Evolutionary conservation across 2,329 filamentous ascomycete species (phyloP), one percentile per base, ranked within the genome.

Genomic region (Cercospora zeina): DNA sequence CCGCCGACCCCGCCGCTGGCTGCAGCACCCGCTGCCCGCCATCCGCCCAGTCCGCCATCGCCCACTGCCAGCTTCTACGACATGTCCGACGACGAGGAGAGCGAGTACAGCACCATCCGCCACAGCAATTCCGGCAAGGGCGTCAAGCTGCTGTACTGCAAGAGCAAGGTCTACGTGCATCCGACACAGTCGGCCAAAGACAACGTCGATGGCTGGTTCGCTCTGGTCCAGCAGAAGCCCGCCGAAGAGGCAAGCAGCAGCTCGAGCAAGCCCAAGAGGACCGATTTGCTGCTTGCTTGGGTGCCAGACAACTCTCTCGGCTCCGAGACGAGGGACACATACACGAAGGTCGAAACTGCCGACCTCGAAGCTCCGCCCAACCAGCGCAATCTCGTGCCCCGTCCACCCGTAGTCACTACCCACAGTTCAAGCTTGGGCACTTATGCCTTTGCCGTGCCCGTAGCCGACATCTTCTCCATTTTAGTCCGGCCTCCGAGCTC

Each of bases 101-200:
- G 89, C 69, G 95, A 90, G 49, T 99, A 99, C 79, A 90, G 96
- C 75, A 97, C 92, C 16, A 91, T 99, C 72, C 89, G 91, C 4
- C 90, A 96, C 73, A 85, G 86, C 3, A 85, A 85, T 45, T 64
- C 34, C 4, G 55, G 47, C 14, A 86, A 86, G 67, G 95, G 93
- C 1, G 95, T 99, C 50, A 99, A 97, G 78, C 81, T 99, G 33
- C 82, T 99, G 13, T 97, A 89, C 72, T 93, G 92, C 19, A 99
- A 99, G 80, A 97, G 92, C 88, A 99, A 97, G 83, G 95, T 99
- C 75, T 99, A 97, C 74, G 88, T 99, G 47, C 95, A 99, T 76
- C 95, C 95, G 1, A 92, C 92, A 0, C 89, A 93, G 0, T 96
- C 91, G 0, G 85, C 93, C 61, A 96, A 93, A 79, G 95, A 99